Evolutionary conservation across 2,329 filamentous ascomycete genomes (phyloP).

Genomic region (Apiospora phragmitis): DNA sequence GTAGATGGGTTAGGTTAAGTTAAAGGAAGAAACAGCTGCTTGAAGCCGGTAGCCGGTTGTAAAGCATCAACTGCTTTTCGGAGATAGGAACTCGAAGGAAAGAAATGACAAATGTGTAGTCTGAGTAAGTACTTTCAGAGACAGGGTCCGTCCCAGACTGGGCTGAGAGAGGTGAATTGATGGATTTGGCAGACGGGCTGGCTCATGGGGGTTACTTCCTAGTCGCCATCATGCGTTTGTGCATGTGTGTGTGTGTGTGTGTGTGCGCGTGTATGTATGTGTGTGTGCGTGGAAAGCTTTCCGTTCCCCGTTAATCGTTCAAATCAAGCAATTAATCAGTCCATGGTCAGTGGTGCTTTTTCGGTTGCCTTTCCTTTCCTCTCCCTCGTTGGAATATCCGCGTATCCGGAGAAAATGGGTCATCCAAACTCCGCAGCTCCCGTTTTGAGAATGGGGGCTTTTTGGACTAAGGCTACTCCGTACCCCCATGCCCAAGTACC

Average conservation of each 20-base stretch:
- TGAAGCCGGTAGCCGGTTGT: neutral
- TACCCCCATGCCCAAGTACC: neutral
- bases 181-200: neutral
- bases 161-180: neutral
- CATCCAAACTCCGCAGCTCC: constrained; percentile 7
- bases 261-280: neutral
- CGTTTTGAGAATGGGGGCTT: constrained; percentile 9
- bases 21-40: neutral
- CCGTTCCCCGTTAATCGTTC: neutral
- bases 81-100: constrained; percentile 2
- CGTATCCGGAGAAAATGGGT: constrained; percentile 9
- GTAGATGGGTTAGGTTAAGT: neutral
- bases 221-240: neutral
- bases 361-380: neutral
- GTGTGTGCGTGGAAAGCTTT: neutral
- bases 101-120: neutral
- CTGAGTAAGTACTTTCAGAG: neutral
- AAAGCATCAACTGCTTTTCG: neutral
- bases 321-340: constrained; percentile 8
- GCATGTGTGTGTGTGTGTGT: neutral
- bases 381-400: constrained; percentile 5
- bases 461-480: neutral
- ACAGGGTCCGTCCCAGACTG: neutral
- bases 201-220: neutral
- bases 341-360: constrained; percentile 5